A percentile compares a stretch with the other conserved stretches of the same genome.
Evolutionary conservation across 1,139 yeast genomes (phyloP).

Genomic region (Kodamaea fungicola): DNA sequence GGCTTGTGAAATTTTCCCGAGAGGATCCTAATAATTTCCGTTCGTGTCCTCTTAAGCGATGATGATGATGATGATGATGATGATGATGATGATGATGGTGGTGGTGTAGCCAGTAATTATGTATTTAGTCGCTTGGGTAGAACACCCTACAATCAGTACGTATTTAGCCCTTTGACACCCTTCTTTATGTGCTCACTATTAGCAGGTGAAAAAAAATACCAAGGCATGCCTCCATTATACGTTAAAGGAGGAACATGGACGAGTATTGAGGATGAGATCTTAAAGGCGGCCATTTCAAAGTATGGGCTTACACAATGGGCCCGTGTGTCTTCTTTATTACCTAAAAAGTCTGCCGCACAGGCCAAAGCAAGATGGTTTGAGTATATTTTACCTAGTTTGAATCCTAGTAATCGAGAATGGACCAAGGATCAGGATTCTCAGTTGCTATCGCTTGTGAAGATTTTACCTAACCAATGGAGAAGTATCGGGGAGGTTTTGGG

Average conservation of each 20-base stretch:
- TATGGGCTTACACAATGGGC: constrained; percentile 96
- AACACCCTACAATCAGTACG: too few relatives aligned
- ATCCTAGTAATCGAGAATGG: constrained; percentile 56
- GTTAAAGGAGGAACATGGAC: constrained; percentile 92
- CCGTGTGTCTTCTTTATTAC: constrained; percentile 80
- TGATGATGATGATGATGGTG: too few relatives aligned
- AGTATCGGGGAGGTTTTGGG: constrained; percentile 79
- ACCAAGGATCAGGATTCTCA: constrained; percentile 72
- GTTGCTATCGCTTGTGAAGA: constrained; percentile 60
- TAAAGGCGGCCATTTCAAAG: constrained; percentile 87
- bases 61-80: too few relatives aligned
- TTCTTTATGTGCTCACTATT: too few relatives aligned
- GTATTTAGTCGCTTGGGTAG: too few relatives aligned
- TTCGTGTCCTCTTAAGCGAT: too few relatives aligned
- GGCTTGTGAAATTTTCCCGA: not conserved
- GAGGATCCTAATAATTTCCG: not conserved
- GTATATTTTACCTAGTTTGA: constrained; percentile 72
- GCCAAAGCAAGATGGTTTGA: constrained; percentile 94
- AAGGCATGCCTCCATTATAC: constrained; percentile 58
- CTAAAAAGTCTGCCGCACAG: constrained; percentile 85
- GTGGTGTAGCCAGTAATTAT: too few relatives aligned
- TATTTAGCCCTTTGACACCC: too few relatives aligned
- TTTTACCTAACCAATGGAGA: constrained; percentile 93
- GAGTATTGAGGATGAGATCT: constrained; percentile 82
- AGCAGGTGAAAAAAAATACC: too few relatives aligned